Percentiles rank a stretch among this genome's conserved stretches.
phyloP scores from a whole-genome alignment of 1,284 basidiomycete species.

The Ustilago shanxiensis region DNA sequence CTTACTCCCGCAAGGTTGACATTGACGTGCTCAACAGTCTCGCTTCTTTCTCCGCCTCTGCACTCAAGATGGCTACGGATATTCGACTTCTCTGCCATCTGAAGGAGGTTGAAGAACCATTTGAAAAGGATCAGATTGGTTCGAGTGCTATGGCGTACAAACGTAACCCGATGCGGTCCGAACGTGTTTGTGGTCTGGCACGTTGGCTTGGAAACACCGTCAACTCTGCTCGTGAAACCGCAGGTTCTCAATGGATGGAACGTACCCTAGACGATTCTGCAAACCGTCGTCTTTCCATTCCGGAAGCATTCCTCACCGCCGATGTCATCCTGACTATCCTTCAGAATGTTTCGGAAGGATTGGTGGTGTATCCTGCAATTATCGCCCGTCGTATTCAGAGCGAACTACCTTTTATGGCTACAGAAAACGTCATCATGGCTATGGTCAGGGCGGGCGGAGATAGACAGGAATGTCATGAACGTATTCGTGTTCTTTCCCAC shows the following conservation, averaged over 20 bases:
- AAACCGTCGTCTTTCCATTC: constrained; percentile 94
- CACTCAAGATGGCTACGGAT: constrained; percentile 98
- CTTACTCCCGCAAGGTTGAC: constrained; percentile 98
- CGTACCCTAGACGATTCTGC: constrained; percentile 76
- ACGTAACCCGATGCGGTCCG: constrained; percentile 98
- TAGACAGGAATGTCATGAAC: constrained; percentile 95
- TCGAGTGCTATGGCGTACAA: constrained; percentile 97
- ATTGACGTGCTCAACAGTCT: constrained; percentile 90
- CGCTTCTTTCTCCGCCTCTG: constrained; percentile 91
- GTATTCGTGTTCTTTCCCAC: constrained; percentile 94
- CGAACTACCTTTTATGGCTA: constrained; percentile 95
- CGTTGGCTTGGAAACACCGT: constrained; percentile 78
- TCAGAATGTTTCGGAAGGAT: constrained; percentile 95
- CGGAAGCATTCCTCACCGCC: constrained; percentile 95
- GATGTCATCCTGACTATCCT: constrained; percentile 95
- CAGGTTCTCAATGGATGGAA: constrained; percentile 69
- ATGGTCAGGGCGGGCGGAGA: constrained; percentile 95
- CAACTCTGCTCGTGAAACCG: constrained; percentile 72
- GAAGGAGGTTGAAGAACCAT: constrained; percentile 97
- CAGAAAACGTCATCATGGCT: constrained; percentile 99
- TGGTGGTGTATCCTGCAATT: constrained; percentile 97
- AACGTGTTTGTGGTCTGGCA: constrained; percentile 94
- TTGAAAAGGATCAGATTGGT: constrained; percentile 99
- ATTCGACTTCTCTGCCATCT: constrained; percentile 75
- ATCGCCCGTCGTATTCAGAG: constrained; percentile 91